A percentile compares a stretch with the other conserved stretches of the same genome.
phyloP scores from a whole-genome alignment of 1,139 yeast genomes.

The Geotrichum fermentans region DNA sequence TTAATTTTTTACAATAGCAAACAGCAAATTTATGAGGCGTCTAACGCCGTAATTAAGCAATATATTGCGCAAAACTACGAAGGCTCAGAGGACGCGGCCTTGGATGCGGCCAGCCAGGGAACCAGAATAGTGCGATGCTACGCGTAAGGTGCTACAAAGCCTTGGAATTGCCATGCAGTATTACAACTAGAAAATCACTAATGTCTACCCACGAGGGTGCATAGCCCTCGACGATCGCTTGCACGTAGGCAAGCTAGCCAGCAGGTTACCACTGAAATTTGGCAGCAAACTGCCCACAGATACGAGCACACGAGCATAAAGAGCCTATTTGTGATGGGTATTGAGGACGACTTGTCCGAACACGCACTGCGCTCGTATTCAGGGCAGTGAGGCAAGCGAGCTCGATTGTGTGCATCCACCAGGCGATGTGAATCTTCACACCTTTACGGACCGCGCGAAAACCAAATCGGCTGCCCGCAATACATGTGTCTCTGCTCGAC shows the following conservation, averaged over 20 bases:
- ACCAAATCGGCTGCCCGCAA: slow-evolving; percentile 53
- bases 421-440: slow-evolving; percentile 60
- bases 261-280: slow-evolving; percentile 57
- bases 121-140: slow-evolving; percentile 36
- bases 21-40: not conserved
- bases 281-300: slow-evolving; percentile 45
- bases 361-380: slow-evolving; percentile 51
- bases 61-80: slow-evolving; percentile 51
- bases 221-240: slow-evolving; percentile 16
- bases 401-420: slow-evolving; percentile 52
- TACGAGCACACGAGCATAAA: slow-evolving; percentile 39
- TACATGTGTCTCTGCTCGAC: slow-evolving; percentile 31
- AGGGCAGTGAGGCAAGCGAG: slow-evolving; percentile 41
- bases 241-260: slow-evolving; percentile 48
- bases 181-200: slow-evolving; percentile 23
- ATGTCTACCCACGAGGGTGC: slow-evolving; percentile 8
- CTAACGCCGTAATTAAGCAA: slow-evolving; percentile 48
- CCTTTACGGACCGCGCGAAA: slow-evolving; percentile 45
- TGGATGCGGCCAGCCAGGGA: slow-evolving; percentile 30
- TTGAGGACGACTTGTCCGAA: slow-evolving; percentile 62
- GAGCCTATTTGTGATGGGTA: slow-evolving; percentile 69
- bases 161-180: slow-evolving; percentile 41
- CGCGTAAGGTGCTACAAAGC: slow-evolving; percentile 39
- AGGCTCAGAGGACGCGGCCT: slow-evolving; percentile 34
- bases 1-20: not conserved